These are phyloP conservation scores for Metschnikowia matae DNA, from an alignment of 805 yeast species.

Conservation along the genomic window DNA sequence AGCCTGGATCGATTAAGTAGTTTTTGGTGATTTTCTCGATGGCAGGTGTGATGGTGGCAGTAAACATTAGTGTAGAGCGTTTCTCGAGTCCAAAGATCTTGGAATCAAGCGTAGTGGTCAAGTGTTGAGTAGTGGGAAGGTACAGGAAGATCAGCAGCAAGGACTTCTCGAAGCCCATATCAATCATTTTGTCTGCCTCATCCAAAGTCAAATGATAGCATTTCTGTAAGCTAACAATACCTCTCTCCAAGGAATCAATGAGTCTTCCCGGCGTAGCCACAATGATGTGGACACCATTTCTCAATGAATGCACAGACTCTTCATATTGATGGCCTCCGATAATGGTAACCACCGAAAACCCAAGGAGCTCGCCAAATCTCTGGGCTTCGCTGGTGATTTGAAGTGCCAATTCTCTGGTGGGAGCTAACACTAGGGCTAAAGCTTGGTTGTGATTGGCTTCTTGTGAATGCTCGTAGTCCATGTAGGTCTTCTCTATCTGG, in stretches of 20 bases:
- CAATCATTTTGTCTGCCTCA: slow-evolving; percentile 95
- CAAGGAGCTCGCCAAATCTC: slow-evolving; percentile 41
- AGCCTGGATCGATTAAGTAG: slow-evolving; percentile 59
- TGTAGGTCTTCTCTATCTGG: slow-evolving; percentile 29
- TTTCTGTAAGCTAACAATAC: slow-evolving; percentile 54
- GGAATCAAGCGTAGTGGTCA: slow-evolving; percentile 24
- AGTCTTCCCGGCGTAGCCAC: slow-evolving; percentile 95
- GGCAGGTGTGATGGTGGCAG: slow-evolving; percentile 84
- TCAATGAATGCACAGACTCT: slow-evolving; percentile 57
- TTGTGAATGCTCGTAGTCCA: slow-evolving; percentile 39
- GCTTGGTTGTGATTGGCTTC: slow-evolving; percentile 56
- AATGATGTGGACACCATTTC: slow-evolving; percentile 67
- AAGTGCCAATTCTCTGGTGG: slow-evolving; percentile 90
- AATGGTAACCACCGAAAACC: slow-evolving; percentile 54
- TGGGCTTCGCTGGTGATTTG: slow-evolving; percentile 72
- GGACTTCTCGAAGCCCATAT: slow-evolving; percentile 87
- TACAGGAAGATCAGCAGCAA: slow-evolving; percentile 54
- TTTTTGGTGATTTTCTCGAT: slow-evolving; percentile 64
- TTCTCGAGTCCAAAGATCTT: slow-evolving; percentile 36
- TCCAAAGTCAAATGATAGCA: slow-evolving; percentile 75
- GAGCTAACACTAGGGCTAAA: slow-evolving; percentile 77
- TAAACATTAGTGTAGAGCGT: slow-evolving; percentile 81
- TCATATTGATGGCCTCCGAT: slow-evolving; percentile 91
- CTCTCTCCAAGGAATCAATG: slow-evolving; percentile 71
- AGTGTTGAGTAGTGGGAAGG: slow-evolving; percentile 42